These are phyloP conservation scores for Alternaria sp. DNA, from an alignment of 2,329 filamentous ascomycete species.

Conservation along the genomic window DNA sequence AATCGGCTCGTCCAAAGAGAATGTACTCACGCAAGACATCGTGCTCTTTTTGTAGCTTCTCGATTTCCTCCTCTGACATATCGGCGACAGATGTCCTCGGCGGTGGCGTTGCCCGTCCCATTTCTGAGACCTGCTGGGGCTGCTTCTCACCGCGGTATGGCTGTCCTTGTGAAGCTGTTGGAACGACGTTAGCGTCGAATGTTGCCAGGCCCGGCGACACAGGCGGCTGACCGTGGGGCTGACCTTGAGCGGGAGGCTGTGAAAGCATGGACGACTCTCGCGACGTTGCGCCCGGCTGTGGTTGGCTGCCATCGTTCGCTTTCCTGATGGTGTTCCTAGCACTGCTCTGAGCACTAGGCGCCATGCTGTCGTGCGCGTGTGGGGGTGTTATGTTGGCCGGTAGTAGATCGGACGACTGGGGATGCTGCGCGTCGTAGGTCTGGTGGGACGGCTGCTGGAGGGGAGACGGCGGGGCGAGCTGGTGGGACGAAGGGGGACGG, in stretches of 20 bases:
- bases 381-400: conserved; percentile 37
- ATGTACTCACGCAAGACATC: conserved; percentile 55
- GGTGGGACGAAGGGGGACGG: conserved; percentile 43
- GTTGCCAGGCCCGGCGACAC: conserved; percentile 49
- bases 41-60: conserved; percentile 57
- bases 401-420: conserved; percentile 33
- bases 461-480: conserved; percentile 45
- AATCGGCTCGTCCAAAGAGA: not conserved
- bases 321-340: conserved; percentile 44
- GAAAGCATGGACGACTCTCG: conserved; percentile 45
- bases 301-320: conserved; percentile 39
- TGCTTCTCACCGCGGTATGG: conserved; percentile 50
- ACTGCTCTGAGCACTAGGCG: conserved; percentile 29
- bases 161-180: conserved; percentile 53
- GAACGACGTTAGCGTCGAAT: conserved; percentile 55
- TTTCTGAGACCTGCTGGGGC: conserved; percentile 37
- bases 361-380: conserved; percentile 43
- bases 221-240: conserved; percentile 44
- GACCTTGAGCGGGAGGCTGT: conserved; percentile 45
- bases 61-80: conserved; percentile 56
- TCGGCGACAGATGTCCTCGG: conserved; percentile 50
- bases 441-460: conserved; percentile 41
- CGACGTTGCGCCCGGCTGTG: conserved; percentile 39
- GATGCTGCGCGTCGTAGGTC: conserved; percentile 40
- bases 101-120: conserved; percentile 54